A percentile compares a stretch with the other conserved stretches of the same genome.
Evolutionary conservation across 1,284 basidiomycete genomes (phyloP).

Genomic region (Garcileccinum viscosum): DNA sequence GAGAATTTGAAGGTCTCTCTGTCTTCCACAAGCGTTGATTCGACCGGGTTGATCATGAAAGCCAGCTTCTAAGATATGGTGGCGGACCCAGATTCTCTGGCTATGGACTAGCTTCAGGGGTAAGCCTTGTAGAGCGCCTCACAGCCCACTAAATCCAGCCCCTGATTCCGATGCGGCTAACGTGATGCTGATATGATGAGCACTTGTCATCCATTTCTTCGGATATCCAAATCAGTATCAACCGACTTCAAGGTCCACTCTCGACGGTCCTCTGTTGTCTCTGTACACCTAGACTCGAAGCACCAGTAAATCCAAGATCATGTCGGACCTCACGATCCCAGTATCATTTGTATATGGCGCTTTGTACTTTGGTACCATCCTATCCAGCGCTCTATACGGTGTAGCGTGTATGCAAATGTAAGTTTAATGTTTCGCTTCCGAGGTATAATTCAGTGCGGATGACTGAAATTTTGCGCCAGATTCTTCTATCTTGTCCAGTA

Average conservation of each 20-base stretch:
- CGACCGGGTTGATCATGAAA: neutral
- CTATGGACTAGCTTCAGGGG: neutral
- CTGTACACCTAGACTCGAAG: neutral
- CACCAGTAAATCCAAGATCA: neutral
- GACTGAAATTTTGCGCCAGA: neutral
- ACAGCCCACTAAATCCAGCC: neutral
- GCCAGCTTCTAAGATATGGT: neutral
- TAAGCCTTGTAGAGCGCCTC: neutral
- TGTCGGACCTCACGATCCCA: neutral
- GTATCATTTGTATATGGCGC: neutral
- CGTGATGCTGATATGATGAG: neutral
- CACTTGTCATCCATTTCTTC: neutral
- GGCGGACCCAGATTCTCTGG: neutral
- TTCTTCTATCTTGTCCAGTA: constrained; percentile 22
- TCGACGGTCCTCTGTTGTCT: neutral
- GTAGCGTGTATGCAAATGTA: constrained; percentile 25
- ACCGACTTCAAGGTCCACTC: neutral
- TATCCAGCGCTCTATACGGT: constrained; percentile 17
- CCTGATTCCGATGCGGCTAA: neutral
- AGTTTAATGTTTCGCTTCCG: neutral
- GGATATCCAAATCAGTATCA: neutral
- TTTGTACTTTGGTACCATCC: constrained; percentile 9
- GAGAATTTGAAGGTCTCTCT: neutral
- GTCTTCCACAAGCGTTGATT: neutral
- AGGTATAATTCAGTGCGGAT: neutral